Conservation (phyloP, 2,329 filamentous ascomycete genomes). For the Colletotrichum tropicale region DNA sequence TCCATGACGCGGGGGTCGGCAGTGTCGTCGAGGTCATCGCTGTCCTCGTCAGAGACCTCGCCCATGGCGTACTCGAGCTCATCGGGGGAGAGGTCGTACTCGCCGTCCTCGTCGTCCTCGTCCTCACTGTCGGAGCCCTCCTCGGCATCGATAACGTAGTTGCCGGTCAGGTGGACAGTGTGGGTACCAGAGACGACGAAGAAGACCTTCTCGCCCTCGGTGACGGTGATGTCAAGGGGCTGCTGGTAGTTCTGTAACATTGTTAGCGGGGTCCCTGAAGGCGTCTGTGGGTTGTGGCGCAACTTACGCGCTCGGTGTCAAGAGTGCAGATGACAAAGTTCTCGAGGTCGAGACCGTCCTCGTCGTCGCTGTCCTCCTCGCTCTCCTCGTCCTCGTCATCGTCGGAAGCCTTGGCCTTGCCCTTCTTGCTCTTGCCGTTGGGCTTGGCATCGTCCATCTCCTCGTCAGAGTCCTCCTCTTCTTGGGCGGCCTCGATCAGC, state of each 20-base stretch:
- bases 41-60: slow-evolving; percentile 74
- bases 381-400: slow-evolving; percentile 66
- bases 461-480: slow-evolving; percentile 65
- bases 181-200: slow-evolving; percentile 92
- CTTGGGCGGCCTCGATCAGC: slow-evolving; percentile 71
- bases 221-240: slow-evolving; percentile 89
- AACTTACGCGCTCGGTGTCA: slow-evolving; percentile 83
- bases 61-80: slow-evolving; percentile 79
- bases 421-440: slow-evolving; percentile 70
- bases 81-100: slow-evolving; percentile 83
- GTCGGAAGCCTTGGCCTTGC: slow-evolving; percentile 69
- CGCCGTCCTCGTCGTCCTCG: slow-evolving; percentile 69
- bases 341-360: slow-evolving; percentile 73
- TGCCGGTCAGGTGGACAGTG: slow-evolving; percentile 90
- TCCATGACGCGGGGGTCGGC: slow-evolving; percentile 84
- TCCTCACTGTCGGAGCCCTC: slow-evolving; percentile 68
- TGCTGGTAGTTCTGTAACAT: slow-evolving; percentile 84
- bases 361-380: slow-evolving; percentile 55
- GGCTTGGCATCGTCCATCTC: slow-evolving; percentile 75
- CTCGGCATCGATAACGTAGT: slow-evolving; percentile 81
- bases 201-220: slow-evolving; percentile 87
- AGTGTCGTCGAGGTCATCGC: slow-evolving; percentile 79
- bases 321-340: slow-evolving; percentile 96
- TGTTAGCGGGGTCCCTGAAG: background rate
- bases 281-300: background rate